Percentiles rank a stretch among this genome's conserved stretches.
Conservation (phyloP, 2,329 filamentous ascomycete species). For the Colletotrichum truncatum region DNA sequence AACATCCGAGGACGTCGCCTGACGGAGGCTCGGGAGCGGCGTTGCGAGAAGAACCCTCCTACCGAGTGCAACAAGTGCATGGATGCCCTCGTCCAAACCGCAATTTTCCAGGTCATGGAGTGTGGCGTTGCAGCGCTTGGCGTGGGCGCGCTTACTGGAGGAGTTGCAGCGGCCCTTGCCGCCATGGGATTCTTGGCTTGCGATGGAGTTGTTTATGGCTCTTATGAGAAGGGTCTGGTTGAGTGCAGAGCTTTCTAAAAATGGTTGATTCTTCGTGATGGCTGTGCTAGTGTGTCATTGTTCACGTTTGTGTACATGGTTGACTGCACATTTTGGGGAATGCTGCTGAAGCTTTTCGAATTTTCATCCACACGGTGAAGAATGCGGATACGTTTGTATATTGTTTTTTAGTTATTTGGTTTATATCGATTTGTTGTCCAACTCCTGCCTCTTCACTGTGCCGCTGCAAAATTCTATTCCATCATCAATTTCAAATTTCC, state of each 20-base stretch:
- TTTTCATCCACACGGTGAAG: too few species aligned
- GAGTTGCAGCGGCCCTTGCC: not conserved
- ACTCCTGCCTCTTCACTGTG: too few species aligned
- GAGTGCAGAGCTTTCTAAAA: conserved; percentile 2
- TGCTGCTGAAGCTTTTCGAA: too few species aligned
- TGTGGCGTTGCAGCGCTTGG: conserved; percentile 5
- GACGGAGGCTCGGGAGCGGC: not conserved
- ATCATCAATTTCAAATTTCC: too few species aligned
- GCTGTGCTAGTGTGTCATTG: too few species aligned
- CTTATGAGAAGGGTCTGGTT: not conserved
- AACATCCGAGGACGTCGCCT: conserved; percentile 1
- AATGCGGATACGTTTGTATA: too few species aligned
- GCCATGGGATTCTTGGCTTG: not conserved
- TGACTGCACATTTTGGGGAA: too few species aligned
- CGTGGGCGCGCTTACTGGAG: not conserved
- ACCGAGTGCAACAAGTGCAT: conserved; percentile 10
- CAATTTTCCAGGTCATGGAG: not conserved
- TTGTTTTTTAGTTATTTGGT: too few species aligned
- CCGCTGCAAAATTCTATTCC: too few species aligned
- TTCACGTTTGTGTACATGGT: too few species aligned
- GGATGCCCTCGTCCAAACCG: not conserved
- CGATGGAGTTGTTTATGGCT: not conserved
- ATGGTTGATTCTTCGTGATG: too few species aligned
- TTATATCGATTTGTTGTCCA: too few species aligned
- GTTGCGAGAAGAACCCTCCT: not conserved